Conservation (phyloP, 441 rosid genomes). For the Brassica balearica region DNA sequence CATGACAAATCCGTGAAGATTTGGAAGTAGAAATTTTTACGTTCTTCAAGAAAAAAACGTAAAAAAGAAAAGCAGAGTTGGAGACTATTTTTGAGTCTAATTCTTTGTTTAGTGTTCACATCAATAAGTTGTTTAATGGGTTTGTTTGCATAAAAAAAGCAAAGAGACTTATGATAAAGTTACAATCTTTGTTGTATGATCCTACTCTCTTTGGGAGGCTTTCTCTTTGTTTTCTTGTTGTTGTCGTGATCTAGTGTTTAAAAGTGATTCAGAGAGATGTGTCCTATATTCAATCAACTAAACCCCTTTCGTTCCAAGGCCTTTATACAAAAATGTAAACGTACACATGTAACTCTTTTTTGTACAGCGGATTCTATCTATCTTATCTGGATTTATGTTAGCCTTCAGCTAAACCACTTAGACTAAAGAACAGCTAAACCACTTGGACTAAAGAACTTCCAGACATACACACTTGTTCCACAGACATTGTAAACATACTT, state of each 20-base stretch:
- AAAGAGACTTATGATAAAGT: slow-evolving; percentile 22
- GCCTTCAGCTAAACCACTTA: too few species aligned
- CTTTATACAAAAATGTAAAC: too few species aligned
- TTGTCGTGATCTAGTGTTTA: slow-evolving; percentile 17
- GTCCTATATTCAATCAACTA: neutral
- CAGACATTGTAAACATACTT: too few species aligned
- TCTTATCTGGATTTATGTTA: too few species aligned
- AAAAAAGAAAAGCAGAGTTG: slow-evolving; percentile 18
- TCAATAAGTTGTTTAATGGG: slow-evolving; percentile 30
- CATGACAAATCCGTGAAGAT: slow-evolving; percentile 88
- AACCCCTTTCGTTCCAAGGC: too few species aligned
- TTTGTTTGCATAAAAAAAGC: slow-evolving; percentile 25
- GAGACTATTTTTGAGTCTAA: slow-evolving; percentile 26
- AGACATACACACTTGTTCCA: too few species aligned
- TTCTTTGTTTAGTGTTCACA: slow-evolving; percentile 31
- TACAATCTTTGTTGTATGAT: slow-evolving; percentile 26
- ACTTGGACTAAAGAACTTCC: too few species aligned
- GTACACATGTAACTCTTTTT: too few species aligned
- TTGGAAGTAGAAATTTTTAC: slow-evolving; percentile 63
- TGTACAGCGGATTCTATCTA: too few species aligned
- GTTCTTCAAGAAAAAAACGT: neutral
- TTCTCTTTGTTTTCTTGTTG: neutral
- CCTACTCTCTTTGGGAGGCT: slow-evolving; percentile 6
- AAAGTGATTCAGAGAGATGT: slow-evolving; percentile 23
- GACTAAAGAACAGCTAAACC: too few species aligned